Conservation (phyloP, 805 yeast species). For the Lipomyces orientalis region DNA sequence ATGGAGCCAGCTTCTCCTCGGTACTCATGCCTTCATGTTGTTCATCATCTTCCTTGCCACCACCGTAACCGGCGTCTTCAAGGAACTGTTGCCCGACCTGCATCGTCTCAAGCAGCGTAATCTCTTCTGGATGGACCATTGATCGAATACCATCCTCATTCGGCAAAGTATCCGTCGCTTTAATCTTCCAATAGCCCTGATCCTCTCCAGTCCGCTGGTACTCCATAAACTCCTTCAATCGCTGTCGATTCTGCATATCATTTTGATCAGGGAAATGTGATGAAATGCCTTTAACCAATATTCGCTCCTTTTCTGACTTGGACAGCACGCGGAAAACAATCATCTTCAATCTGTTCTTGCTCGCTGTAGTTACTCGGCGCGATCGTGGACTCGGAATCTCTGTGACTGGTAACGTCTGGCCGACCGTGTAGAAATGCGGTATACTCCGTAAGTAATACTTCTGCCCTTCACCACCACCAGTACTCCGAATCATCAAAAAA, state of each 20-base stretch:
- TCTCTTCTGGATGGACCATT: conserved; percentile 93
- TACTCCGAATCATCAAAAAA: conserved; percentile 76
- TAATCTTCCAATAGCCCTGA: conserved; percentile 93
- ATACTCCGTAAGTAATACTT: conserved; percentile 71
- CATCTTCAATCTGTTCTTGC: conserved; percentile 90
- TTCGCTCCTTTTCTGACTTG: conserved; percentile 70
- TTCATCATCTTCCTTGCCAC: conserved; percentile 51
- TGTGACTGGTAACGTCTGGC: conserved; percentile 90
- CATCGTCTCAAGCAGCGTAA: conserved; percentile 86
- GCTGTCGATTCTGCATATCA: conserved; percentile 95
- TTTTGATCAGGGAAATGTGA: conserved; percentile 95
- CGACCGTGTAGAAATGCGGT: conserved; percentile 80
- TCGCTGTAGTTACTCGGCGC: conserved; percentile 90
- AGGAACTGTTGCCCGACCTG: conserved; percentile 87
- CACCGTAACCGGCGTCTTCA: conserved; percentile 73
- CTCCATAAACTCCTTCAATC: conserved; percentile 97
- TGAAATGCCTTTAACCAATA: conserved; percentile 85
- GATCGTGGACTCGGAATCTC: conserved; percentile 98
- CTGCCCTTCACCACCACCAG: conserved; percentile 70
- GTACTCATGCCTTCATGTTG: conserved; percentile 57
- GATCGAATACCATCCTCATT: conserved; percentile 74
- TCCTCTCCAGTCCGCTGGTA: conserved; percentile 93
- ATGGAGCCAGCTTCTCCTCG: conserved; percentile 87
- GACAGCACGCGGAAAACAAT: conserved; percentile 87
- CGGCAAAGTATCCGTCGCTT: conserved; percentile 68